phyloP scores from a whole-genome alignment of 108 stramenopile genomes.

The Nannochloropsis gaditana region DNA sequence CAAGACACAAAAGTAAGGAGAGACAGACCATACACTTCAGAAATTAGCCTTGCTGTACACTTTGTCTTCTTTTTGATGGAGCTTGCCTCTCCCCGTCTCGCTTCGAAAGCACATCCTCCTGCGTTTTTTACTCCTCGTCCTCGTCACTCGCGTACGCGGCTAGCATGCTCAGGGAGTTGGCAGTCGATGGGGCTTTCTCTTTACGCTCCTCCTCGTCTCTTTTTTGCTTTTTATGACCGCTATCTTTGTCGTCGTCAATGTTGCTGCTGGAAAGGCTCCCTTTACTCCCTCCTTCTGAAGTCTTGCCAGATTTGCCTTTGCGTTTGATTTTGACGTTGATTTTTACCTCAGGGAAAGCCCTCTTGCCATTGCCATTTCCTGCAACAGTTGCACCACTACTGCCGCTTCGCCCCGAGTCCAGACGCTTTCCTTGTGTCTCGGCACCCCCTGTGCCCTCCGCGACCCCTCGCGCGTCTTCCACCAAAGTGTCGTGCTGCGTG shows the following conservation, averaged over 20 bases:
- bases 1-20: too few relatives aligned
- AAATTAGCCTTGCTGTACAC: too few relatives aligned
- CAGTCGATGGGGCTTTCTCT: neutral
- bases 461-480: neutral
- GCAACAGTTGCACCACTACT: neutral
- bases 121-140: neutral
- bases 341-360: neutral
- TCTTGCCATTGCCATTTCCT: neutral
- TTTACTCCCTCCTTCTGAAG: neutral
- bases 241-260: neutral
- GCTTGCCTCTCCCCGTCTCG: too few relatives aligned
- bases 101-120: neutral
- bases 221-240: neutral
- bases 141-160: neutral
- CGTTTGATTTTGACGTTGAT: neutral
- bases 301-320: neutral
- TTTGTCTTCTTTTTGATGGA: too few relatives aligned
- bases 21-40: too few relatives aligned
- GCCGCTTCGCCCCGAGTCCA: neutral
- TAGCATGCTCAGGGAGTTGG: neutral
- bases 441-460: neutral
- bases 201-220: neutral
- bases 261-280: neutral
- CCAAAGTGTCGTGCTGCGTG: neutral
- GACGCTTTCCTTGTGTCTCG: neutral